phyloP scores from a whole-genome alignment of 805 yeast species.

The Starmera caribaea region DNA sequence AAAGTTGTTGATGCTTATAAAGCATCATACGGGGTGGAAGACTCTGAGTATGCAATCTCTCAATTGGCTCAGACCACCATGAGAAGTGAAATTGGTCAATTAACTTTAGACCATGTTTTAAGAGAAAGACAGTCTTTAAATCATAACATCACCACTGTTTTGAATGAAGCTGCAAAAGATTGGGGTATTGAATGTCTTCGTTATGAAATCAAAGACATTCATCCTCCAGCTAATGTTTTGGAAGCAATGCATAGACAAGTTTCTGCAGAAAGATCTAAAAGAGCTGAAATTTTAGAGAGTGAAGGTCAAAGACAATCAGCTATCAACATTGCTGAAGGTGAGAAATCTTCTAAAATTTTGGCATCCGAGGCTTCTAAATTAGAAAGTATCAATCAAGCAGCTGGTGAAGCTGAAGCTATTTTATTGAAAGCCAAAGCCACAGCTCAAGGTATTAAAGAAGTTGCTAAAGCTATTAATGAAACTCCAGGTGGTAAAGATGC shows the following conservation, averaged over 20 bases:
- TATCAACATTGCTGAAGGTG: slow-evolving; percentile 80
- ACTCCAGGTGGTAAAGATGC: slow-evolving; percentile 71
- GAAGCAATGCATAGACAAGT: slow-evolving; percentile 92
- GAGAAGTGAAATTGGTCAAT: slow-evolving; percentile 82
- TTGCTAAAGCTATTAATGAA: slow-evolving; percentile 58
- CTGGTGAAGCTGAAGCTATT: slow-evolving; percentile 66
- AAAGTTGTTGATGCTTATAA: slow-evolving; percentile 74
- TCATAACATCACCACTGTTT: slow-evolving; percentile 61
- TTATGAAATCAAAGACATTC: slow-evolving; percentile 81
- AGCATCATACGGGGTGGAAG: slow-evolving; percentile 84
- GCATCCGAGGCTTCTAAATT: slow-evolving; percentile 66
- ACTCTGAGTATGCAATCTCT: slow-evolving; percentile 74
- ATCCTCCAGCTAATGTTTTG: slow-evolving; percentile 76
- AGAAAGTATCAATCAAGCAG: slow-evolving; percentile 57
- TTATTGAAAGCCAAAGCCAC: slow-evolving; percentile 60
- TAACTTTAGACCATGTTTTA: slow-evolving; percentile 69
- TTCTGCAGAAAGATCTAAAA: slow-evolving; percentile 74
- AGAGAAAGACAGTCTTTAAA: slow-evolving; percentile 69
- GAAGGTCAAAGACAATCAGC: slow-evolving; percentile 76
- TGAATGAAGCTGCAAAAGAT: slow-evolving; percentile 74
- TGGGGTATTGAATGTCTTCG: slow-evolving; percentile 84
- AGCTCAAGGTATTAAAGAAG: slow-evolving; percentile 54
- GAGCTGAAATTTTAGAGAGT: slow-evolving; percentile 80
- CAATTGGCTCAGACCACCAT: slow-evolving; percentile 87
- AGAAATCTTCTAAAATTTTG: slow-evolving; percentile 56